Conservation (phyloP, 2,329 filamentous ascomycete genomes). For the Xylaria hypoxylon region DNA sequence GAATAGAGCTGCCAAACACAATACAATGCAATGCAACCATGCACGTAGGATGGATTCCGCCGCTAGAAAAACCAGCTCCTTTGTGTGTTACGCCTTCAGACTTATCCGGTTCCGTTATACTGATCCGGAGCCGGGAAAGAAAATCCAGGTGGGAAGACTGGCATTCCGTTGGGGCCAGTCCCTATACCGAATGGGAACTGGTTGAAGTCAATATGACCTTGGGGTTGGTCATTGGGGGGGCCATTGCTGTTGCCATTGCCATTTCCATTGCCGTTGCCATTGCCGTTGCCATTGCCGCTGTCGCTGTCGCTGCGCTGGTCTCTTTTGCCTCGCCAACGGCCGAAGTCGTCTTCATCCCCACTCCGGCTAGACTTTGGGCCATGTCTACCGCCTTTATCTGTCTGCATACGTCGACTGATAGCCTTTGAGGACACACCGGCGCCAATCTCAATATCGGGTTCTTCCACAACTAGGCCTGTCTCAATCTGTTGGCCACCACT, state of each 20-base stretch:
- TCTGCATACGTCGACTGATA: conserved; percentile 76
- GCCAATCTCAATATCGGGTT: conserved; percentile 98
- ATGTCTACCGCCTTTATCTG: conserved; percentile 73
- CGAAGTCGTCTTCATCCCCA: conserved; percentile 47
- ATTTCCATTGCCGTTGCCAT: too few relatives aligned
- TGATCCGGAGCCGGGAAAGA: conserved; percentile 53
- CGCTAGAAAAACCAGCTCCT: not conserved
- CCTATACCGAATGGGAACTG: conserved; percentile 58
- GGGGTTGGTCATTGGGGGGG: conserved; percentile 41
- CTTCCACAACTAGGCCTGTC: conserved; percentile 88
- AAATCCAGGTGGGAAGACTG: conserved; percentile 61
- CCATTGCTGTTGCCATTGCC: too few relatives aligned
- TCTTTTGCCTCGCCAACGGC: conserved; percentile 48
- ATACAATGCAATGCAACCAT: conserved; percentile 12
- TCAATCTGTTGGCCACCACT: conserved; percentile 87
- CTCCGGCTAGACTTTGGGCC: conserved; percentile 72
- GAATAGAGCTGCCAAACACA: conserved; percentile 16
- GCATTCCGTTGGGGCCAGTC: conserved; percentile 62
- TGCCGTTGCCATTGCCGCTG: too few relatives aligned
- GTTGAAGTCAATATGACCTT: conserved; percentile 46
- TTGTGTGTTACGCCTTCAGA: not conserved
- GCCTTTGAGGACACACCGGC: conserved; percentile 96
- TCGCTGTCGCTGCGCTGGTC: conserved; percentile 47
- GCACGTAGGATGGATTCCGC: not conserved
- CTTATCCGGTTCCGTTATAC: conserved; percentile 35